Conservation (phyloP, 177 flowering plant genomes). For the Vitis hybrid region DNA sequence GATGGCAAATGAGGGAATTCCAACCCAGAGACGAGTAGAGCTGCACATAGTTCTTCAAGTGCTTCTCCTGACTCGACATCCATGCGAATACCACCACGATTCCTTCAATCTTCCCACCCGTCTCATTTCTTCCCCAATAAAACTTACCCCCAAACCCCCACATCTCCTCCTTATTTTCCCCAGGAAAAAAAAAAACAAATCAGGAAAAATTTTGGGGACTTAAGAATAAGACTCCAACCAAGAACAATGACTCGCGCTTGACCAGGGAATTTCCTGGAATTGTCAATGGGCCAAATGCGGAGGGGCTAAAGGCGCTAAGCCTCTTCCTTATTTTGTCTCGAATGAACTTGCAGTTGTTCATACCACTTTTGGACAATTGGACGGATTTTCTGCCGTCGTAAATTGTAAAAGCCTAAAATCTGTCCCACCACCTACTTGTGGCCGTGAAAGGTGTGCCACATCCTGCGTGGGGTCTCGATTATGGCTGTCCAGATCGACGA, state of each 20-base stretch:
- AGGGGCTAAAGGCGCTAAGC: too few species aligned
- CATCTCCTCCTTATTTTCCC: constrained; percentile 36
- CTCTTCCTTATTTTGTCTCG: too few species aligned
- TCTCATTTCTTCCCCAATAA: constrained; percentile 81
- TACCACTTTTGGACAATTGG: too few species aligned
- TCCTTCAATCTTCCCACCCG: constrained; percentile 46
- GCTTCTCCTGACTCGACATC: constrained; percentile 90
- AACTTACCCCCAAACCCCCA: constrained; percentile 86
- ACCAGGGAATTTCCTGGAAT: too few species aligned
- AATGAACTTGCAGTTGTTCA: too few species aligned
- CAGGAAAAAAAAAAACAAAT: not conserved
- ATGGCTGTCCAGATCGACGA: not conserved
- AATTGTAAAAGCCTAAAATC: too few species aligned
- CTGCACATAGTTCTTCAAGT: constrained; percentile 62
- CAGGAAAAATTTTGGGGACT: not conserved
- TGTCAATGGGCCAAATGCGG: too few species aligned
- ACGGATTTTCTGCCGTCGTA: too few species aligned
- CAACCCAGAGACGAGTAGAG: constrained; percentile 83
- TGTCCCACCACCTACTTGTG: not conserved
- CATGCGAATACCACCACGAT: constrained; percentile 89
- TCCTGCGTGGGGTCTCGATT: not conserved
- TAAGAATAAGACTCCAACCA: too few species aligned
- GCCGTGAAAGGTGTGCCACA: not conserved
- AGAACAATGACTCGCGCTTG: too few species aligned
- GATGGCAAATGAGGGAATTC: constrained; percentile 87